Evolutionary conservation across 2,329 filamentous ascomycete genomes (phyloP).

Genomic region (Aspergillus ustus): DNA sequence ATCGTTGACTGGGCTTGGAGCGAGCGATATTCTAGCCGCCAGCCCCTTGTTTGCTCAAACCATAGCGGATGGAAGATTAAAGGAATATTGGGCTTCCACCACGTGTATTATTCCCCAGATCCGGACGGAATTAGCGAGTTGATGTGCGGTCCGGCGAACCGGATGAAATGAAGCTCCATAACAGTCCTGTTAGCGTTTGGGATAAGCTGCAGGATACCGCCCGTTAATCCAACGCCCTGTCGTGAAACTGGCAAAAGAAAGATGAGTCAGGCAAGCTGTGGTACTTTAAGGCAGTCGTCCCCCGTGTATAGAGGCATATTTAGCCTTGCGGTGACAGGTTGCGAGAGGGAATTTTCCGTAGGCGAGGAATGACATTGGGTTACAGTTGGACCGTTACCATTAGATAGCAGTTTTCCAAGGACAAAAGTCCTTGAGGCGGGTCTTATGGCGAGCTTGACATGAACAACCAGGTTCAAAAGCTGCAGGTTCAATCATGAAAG

Average conservation of each 20-base stretch:
- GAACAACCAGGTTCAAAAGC: neutral
- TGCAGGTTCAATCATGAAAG: constrained; percentile 5
- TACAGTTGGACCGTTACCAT: constrained; percentile 14
- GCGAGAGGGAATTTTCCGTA: constrained; percentile 7
- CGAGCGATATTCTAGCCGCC: constrained; percentile 1
- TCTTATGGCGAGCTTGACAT: neutral
- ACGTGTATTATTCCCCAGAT: constrained; percentile 25
- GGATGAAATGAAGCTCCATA: constrained; percentile 7
- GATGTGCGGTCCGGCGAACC: neutral
- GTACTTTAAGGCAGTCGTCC: constrained; percentile 3
- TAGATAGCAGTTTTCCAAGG: constrained; percentile 11
- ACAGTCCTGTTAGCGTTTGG: constrained; percentile 22
- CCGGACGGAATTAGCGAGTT: neutral
- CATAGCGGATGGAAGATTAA: constrained; percentile 1
- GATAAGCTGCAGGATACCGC: constrained; percentile 36
- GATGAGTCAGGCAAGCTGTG: constrained; percentile 4
- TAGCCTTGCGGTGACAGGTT: neutral
- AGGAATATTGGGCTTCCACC: constrained; percentile 20
- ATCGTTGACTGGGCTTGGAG: constrained; percentile 9
- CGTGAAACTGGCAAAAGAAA: constrained; percentile 34
- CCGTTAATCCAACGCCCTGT: constrained; percentile 41
- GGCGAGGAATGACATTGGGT: constrained; percentile 4
- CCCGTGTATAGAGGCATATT: neutral
- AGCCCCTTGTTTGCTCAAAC: constrained; percentile 1
- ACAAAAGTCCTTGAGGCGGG: neutral